Conservation (phyloP, 169 alveolate species). For the Plasmodium malariae region DNA sequence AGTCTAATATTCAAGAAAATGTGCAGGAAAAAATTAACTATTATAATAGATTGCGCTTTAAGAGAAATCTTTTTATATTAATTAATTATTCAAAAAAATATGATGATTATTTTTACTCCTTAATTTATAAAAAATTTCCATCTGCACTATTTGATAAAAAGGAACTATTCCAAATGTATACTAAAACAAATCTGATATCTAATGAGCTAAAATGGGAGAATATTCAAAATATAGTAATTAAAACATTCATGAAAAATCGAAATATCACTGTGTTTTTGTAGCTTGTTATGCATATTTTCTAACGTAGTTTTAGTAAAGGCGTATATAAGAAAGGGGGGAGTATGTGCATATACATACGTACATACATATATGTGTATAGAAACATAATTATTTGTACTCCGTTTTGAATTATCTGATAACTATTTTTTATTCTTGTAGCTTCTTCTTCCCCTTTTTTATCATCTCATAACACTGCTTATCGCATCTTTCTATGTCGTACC, state of each 20-base stretch:
- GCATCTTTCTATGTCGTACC: no score
- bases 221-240: slow-evolving; percentile 27
- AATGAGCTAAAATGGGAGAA: slow-evolving; percentile 71
- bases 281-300: no score
- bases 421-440: no score
- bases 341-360: background rate
- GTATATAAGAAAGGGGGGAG: no score
- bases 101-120: slow-evolving; percentile 67
- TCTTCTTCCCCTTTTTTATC: no score
- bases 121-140: slow-evolving; percentile 61
- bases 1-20: slow-evolving; percentile 18
- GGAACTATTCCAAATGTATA: slow-evolving; percentile 61
- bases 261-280: no score
- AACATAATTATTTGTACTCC: no score
- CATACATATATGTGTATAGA: background rate
- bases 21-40: slow-evolving; percentile 50
- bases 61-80: slow-evolving; percentile 40
- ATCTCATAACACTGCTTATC: no score
- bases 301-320: no score
- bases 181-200: slow-evolving; percentile 64
- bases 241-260: background rate
- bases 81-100: slow-evolving; percentile 55
- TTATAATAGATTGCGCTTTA: slow-evolving; percentile 56
- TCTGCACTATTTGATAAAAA: slow-evolving; percentile 51
- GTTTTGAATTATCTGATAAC: no score